Percentiles rank a stretch among this genome's conserved stretches.
phyloP scores from a whole-genome alignment of 2,329 filamentous ascomycete genomes.

The Zalaria obscura region DNA sequence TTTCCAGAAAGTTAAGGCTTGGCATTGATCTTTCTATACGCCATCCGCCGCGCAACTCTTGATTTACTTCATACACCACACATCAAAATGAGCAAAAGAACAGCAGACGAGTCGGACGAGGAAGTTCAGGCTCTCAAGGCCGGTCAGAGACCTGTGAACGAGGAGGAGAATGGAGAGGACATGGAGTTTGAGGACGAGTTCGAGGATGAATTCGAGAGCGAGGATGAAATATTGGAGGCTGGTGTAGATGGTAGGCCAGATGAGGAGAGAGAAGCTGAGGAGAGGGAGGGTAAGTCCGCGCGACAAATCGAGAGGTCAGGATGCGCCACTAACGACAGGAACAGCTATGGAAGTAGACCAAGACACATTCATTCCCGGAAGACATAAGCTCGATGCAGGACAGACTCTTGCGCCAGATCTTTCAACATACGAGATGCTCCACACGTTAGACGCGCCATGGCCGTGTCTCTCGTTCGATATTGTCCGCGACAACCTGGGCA shows the following conservation, averaged over 20 bases:
- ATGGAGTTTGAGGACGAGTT: slow-evolving; percentile 91
- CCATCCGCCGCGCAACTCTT: too few species aligned
- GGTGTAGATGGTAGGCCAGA: slow-evolving; percentile 88
- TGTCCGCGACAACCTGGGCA: slow-evolving; percentile 69
- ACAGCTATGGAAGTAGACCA: slow-evolving; percentile 88
- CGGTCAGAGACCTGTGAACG: slow-evolving; percentile 42
- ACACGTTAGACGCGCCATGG: slow-evolving; percentile 88
- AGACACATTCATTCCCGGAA: slow-evolving; percentile 87
- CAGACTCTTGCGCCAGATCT: slow-evolving; percentile 84
- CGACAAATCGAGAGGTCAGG: slow-evolving; percentile 3
- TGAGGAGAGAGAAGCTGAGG: slow-evolving; percentile 81
- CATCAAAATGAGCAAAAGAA: slow-evolving; percentile 44
- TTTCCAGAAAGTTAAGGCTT: too few species aligned
- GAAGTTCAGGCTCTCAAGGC: slow-evolving; percentile 41
- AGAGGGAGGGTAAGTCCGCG: slow-evolving; percentile 47
- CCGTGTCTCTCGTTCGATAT: slow-evolving; percentile 95
- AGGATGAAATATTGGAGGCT: slow-evolving; percentile 86
- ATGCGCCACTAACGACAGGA: neutral
- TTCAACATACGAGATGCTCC: slow-evolving; percentile 95
- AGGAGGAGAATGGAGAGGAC: slow-evolving; percentile 36
- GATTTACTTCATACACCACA: neutral
- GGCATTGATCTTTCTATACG: too few species aligned
- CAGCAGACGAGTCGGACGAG: slow-evolving; percentile 38
- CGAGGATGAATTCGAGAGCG: slow-evolving; percentile 79
- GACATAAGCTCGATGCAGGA: slow-evolving; percentile 78